A percentile compares a stretch with the other conserved stretches of the same genome.
Evolutionary conservation across 176 grass and related monocot genomes (phyloP).

Genomic region (Eragrostis nindensis): DNA sequence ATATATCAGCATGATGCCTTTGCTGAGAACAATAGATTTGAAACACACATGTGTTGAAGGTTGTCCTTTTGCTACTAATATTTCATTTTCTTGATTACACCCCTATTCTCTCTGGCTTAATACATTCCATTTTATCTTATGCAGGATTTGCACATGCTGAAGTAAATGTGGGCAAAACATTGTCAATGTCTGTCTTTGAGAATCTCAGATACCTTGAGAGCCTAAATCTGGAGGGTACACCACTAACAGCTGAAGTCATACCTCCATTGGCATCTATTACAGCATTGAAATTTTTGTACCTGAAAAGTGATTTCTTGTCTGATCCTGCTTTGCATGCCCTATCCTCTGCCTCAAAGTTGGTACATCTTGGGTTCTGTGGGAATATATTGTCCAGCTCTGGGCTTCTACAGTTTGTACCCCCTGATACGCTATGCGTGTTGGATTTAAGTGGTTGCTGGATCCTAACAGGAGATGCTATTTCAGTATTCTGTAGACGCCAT

Average conservation of each 20-base stretch:
- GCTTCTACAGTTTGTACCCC: constrained; percentile 67
- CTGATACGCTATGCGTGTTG: constrained; percentile 50
- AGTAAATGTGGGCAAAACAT: constrained; percentile 33
- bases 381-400: constrained; percentile 76
- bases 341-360: constrained; percentile 56
- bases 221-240: constrained; percentile 70
- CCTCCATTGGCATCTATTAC: constrained; percentile 54
- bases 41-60: constrained; percentile 74
- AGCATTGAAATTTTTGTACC: constrained; percentile 69
- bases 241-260: constrained; percentile 66
- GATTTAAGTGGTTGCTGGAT: constrained; percentile 90
- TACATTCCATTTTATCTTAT: constrained; percentile 35
- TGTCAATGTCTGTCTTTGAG: constrained; percentile 59
- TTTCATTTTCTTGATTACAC: constrained; percentile 36
- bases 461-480: constrained; percentile 57
- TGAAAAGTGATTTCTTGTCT: constrained; percentile 86
- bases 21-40: constrained; percentile 61
- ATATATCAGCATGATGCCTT: constrained; percentile 78
- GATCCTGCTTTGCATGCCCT: constrained; percentile 63
- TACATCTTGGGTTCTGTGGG: constrained; percentile 72
- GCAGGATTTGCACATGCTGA: constrained; percentile 59
- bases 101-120: not conserved
- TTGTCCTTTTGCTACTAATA: constrained; percentile 33
- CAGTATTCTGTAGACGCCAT: constrained; percentile 59
- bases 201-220: constrained; percentile 68